Base-by-base conservation (phyloP, 2,329 filamentous ascomycete genomes). In the Apiospora koreana region DNA sequence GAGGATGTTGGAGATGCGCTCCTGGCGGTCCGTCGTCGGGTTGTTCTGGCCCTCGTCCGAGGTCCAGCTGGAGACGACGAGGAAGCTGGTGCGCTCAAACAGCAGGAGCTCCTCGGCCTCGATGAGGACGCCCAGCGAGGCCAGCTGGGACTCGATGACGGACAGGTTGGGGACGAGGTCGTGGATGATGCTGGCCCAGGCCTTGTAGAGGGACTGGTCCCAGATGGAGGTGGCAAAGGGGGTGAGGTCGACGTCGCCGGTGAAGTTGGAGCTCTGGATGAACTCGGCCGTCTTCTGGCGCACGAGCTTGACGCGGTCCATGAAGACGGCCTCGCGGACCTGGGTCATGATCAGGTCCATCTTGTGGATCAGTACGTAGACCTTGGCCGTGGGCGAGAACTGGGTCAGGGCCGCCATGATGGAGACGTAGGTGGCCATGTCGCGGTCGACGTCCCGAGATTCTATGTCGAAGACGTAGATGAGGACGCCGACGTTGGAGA, bases 401-500 rank as follows among this genome's bases (percentile, higher is more conserved):
- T 98, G 95, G 69, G 92, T 88, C 48, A 99, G 87, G 0, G 96
- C 96, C 67, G 92, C 90, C 75, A 98, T 94, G 80, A 98, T 96
- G 74, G 93, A 92, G 68, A 92, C 91, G 85, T 98, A 99, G 71
- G 94, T 97, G 70, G 95, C 91, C 68, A 98, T 89, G 80, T 99
- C 96, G 76, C 94, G 92, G 73, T 96, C 93, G 76, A 97, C 94
- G 81, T 98, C 96, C 79, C 94, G 92, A 23, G 94, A 97, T 81
- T 98, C 96, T 75, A 98, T 97, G 80, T 99, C 96, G 83, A 99
- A 99, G 81, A 99, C 96, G 85, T 99, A 99, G 82, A 99, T 98
- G 71, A 99, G 89, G 68, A 98, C 96, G 67, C 95, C 95, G 72
- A 98, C 96, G 80, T 96, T 95, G 78, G 92, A 94, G 84, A 99